Base-by-base conservation (phyloP, 306 rosid species). In the Lotus japonicus region DNA sequence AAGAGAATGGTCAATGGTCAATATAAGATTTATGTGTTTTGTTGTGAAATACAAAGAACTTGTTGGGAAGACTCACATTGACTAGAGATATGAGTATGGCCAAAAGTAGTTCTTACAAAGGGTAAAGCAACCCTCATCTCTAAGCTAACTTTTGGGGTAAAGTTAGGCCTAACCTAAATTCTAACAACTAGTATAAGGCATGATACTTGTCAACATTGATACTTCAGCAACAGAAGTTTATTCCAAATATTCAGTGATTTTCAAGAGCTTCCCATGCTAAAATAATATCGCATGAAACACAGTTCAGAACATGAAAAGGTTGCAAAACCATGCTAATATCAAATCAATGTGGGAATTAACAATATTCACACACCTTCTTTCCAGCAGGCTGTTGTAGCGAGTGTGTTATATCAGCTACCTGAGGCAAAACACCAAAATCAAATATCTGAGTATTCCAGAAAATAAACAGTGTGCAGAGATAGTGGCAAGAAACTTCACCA, bases 311-410 rank as follows among this genome's bases (percentile, higher is more conserved):
- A 11, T 13, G 3, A 2, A 62, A 11, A 10, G 33, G 58, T n/a
- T 3, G 41, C 14, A 58, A 6, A 43, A 58, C 43, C 35, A 72
- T 14, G 73, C 41, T 52, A 38, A 21, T 59, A 43, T 51, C 33
- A 56, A 49, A 42, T 1, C 57, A 26, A 63, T 58, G 15, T 12
- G 41, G 42, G 51, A 66, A 75, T 45, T 52, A 70, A 54, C 58
- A 36, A 73, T n/a, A 13, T 9, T 36, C 18, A 35, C 55, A 9
- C n/a, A 90, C 98, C 95, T 90, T 85, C 81, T 67, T 90, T 75
- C 97, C 97, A 51, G 99, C 99, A 64, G 99, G 97, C 78, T 94
- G 99, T 79, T 94, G 99, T 72, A 94, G 77, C 17, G 96, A 86
- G 71, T 94, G 97, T 10, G 99, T 94, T 41, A 90, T 61, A 72